These are phyloP conservation scores for Halophytophthora batemanensis DNA, from an alignment of 352 stramenopile genomes.

Conservation along the genomic window DNA sequence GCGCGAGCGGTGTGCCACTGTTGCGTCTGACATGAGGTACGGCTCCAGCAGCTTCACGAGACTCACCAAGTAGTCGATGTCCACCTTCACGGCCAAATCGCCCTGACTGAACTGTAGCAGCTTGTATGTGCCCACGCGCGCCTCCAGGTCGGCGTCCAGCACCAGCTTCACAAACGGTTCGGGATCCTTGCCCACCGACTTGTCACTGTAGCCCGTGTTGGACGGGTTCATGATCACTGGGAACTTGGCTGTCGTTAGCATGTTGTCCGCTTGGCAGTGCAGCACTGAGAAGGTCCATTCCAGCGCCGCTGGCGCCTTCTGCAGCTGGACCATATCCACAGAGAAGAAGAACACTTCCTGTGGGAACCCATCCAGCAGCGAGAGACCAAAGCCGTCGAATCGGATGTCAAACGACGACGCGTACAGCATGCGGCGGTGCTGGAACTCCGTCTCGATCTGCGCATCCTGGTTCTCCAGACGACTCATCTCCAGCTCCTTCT, in stretches of 20 bases:
- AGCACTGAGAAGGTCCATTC: slow-evolving; percentile 78
- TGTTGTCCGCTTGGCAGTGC: slow-evolving; percentile 84
- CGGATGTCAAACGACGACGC: slow-evolving; percentile 81
- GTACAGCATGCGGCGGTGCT: slow-evolving; percentile 77
- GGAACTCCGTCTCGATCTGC: slow-evolving; percentile 64
- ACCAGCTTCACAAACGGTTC: slow-evolving; percentile 69
- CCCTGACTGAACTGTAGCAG: slow-evolving; percentile 71
- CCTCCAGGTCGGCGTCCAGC: slow-evolving; percentile 70
- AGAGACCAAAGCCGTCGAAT: slow-evolving; percentile 73
- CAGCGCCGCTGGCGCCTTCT: slow-evolving; percentile 66
- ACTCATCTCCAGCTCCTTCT: slow-evolving; percentile 76
- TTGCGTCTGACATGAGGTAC: slow-evolving; percentile 69
- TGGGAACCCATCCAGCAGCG: slow-evolving; percentile 68
- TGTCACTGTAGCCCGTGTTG: slow-evolving; percentile 77
- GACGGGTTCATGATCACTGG: slow-evolving; percentile 82
- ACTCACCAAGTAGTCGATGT: slow-evolving; percentile 84
- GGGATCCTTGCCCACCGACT: slow-evolving; percentile 48
- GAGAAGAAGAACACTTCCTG: slow-evolving; percentile 86
- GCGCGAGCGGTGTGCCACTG: slow-evolving; percentile 52
- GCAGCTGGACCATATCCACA: slow-evolving; percentile 69
- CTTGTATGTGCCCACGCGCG: slow-evolving; percentile 81
- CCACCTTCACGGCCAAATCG: slow-evolving; percentile 72
- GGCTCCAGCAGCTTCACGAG: slow-evolving; percentile 80
- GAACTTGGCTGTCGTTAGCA: slow-evolving; percentile 78
- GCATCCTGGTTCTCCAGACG: slow-evolving; percentile 64